Evolutionary conservation across 2,329 filamentous ascomycete species (phyloP), one percentile per base, ranked within the genome.

Genomic region (Epichloe gansuensis): DNA sequence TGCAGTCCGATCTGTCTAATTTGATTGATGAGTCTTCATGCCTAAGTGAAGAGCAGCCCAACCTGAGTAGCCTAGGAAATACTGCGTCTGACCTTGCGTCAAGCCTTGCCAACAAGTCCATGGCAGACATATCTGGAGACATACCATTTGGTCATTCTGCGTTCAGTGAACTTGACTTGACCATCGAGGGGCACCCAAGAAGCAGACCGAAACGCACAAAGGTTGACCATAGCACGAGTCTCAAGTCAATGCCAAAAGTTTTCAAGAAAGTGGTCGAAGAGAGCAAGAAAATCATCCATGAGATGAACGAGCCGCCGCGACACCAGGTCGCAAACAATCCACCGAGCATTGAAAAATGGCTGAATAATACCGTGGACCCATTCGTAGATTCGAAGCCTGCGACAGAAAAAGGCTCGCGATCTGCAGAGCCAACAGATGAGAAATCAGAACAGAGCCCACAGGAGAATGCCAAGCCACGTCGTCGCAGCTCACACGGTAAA

Each of bases 121-220:
- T 82, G 36, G 78, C 77, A 15, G 79, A 83, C 39, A 78, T 70
- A 13, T 61, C 66, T 2, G 68, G 67, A 9, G 80, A 84, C 12
- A 82, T 84, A 47, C 80, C 80, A 0, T 76, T 82, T 61, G 81
- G 81, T 5, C 77, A 78, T 56, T 84, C 81, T 17, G 81, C 81
- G n/a, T 84, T 84, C 57, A 84, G 78, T 57, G 79, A 80, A 58
- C 68, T 84, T 6, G 80, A 83, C 50, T 63, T 84, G 1, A 73
- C 79, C 1, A 60, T 75, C 1, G 70, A 72, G 21, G 71, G 72
- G 5, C 68, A 75, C 50, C 67, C 71, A n/a, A 65, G 67, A 31
- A 73, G 69, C 52, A 63, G 61, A 53, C 59, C 63, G 39, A 68
- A 71, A 61, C 65, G 65, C 23, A 65, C 68, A 34, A 77, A 78